Evolutionary conservation across 2,329 filamentous ascomycete genomes (phyloP), one percentile per base, ranked within the genome.

Genomic region (Pseudogymnoascus pannorum): DNA sequence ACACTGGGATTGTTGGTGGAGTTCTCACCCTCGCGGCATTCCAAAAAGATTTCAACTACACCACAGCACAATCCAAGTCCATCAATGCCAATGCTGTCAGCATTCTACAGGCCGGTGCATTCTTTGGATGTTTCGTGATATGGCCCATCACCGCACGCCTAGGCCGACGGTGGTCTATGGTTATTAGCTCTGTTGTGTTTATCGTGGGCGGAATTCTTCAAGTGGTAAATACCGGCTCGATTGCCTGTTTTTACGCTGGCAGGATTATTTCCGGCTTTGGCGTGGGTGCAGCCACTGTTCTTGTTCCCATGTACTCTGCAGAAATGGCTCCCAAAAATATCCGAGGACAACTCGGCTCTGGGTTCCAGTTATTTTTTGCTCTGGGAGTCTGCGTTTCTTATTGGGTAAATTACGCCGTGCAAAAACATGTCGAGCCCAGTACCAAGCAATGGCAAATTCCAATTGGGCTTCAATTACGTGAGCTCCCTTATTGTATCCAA

Each of bases 361-460:
- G 72, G 51, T 75, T 74, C 61, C 72, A 75, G 63, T 60, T 73
- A 5, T 73, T 75, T 60, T 76, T 74, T 60, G 71, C 73, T 1
- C 59, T 70, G 2, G 74, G 73, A 2, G 70, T 74, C 16, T 72
- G 72, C 67, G 64, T 73, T 5, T 69, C 70, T 0, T 75, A 75
- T 60, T 76, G 74, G 74, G 66, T 81, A 20, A 77, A 79, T 62
- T 81, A 81, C 60, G 79, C 72, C 4, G 78, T 79, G 4, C 65
- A 69, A 2, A 70, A 73, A 60, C 72, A 76, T 58, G 67, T 80
- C 36, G 61, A 68, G 0, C 48, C 70, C 0, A 70, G 69, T 0
- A 76, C 76, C 0, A 69, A 64, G 3, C 79, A 82, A 66, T 82
- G 79, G 79, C 79, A 79, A 63, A 75, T 81, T 14, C 77, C 80